Evolutionary conservation across 495 filamentous ascomycete species (phyloP).

Genomic region (Neurospora sp.): DNA sequence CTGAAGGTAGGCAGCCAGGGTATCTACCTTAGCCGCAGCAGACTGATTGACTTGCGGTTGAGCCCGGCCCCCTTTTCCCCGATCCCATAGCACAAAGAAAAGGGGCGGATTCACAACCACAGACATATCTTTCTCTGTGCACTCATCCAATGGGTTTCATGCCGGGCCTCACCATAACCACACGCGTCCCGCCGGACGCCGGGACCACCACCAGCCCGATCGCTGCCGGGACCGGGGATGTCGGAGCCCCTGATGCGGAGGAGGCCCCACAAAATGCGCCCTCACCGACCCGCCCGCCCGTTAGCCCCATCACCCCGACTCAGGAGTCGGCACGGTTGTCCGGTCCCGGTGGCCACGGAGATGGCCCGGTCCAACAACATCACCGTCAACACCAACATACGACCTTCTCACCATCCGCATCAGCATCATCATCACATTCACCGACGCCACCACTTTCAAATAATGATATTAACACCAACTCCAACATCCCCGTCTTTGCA

Average conservation of each 20-base stretch:
- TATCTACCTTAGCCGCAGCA: background rate
- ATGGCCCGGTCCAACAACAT: background rate
- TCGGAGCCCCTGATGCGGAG: background rate
- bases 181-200: slow-evolving; percentile 2
- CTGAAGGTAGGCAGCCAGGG: background rate
- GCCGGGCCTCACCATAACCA: slow-evolving; percentile 19
- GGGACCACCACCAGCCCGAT: background rate
- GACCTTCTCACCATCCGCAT: background rate
- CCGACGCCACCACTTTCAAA: background rate
- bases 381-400: background rate
- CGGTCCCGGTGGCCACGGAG: background rate
- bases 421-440: background rate
- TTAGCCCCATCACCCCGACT: slow-evolving; percentile 38
- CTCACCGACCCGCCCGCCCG: slow-evolving; percentile 27
- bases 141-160: slow-evolving; percentile 4
- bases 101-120: background rate
- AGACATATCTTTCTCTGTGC: background rate
- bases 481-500: slow-evolving; percentile 17
- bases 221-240: background rate
- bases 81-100: background rate
- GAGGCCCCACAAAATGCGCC: slow-evolving; percentile 6
- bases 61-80: background rate
- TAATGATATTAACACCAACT: background rate
- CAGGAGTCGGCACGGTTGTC: slow-evolving; percentile 15
- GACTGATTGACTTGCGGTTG: background rate